phyloP scores from a whole-genome alignment of 176 grass and related monocot species.

The Paspalum vaginatum region DNA sequence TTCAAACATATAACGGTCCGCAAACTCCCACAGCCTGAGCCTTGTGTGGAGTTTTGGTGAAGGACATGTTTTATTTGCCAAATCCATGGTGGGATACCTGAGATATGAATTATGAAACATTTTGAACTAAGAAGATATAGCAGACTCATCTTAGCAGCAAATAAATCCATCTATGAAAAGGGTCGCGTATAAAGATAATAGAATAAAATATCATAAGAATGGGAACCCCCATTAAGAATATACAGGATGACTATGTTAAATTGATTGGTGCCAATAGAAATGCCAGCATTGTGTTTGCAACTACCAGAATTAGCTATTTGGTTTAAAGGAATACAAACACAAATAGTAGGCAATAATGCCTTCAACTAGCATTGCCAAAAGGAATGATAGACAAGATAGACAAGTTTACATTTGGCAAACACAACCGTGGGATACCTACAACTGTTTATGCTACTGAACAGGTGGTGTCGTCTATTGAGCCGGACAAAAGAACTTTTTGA shows the following conservation, averaged over 20 bases:
- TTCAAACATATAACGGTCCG: constrained; percentile 71
- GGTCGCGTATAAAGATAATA: not conserved
- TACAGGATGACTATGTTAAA: no score
- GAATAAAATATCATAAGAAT: not conserved
- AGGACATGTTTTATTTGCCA: not conserved
- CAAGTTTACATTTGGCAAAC: not conserved
- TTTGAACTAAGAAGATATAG: not conserved
- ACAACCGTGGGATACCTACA: not conserved
- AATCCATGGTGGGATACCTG: constrained; percentile 37
- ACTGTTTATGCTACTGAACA: not conserved
- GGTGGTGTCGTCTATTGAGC: not conserved
- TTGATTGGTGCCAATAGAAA: not conserved
- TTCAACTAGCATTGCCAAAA: not conserved
- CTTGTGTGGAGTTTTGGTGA: constrained; percentile 61
- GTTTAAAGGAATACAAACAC: not conserved
- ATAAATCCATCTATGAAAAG: not conserved
- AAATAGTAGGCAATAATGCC: not conserved
- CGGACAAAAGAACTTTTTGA: not conserved
- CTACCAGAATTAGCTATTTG: not conserved
- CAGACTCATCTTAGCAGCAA: not conserved
- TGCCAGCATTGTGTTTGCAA: not conserved
- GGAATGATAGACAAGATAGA: not conserved
- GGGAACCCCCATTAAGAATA: no score
- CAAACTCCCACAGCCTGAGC: constrained; percentile 72
- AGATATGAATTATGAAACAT: not conserved